Evolutionary conservation across 2,329 filamentous ascomycete species (phyloP).

Genomic region (Talaromyces sp.): DNA sequence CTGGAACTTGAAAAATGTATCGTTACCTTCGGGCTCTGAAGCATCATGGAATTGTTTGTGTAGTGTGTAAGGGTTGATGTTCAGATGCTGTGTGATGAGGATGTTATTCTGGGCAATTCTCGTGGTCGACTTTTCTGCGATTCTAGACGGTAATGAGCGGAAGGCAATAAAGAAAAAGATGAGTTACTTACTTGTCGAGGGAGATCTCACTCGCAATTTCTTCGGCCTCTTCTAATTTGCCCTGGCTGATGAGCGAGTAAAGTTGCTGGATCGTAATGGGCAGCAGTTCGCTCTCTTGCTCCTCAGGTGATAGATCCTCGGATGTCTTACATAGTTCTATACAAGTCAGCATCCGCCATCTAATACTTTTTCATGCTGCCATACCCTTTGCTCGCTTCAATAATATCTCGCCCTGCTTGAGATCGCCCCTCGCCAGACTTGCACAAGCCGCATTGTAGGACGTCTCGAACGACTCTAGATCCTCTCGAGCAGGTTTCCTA

Average conservation of each 20-base stretch:
- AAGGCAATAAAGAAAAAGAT: neutral
- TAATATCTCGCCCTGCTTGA: slow-evolving; percentile 57
- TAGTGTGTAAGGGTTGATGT: slow-evolving; percentile 56
- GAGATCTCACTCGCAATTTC: slow-evolving; percentile 51
- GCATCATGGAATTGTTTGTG: slow-evolving; percentile 56
- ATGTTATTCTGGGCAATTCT: slow-evolving; percentile 61
- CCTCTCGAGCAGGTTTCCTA: slow-evolving; percentile 55
- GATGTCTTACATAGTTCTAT: slow-evolving; percentile 57
- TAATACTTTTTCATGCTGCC: neutral
- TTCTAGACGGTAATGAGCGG: slow-evolving; percentile 35
- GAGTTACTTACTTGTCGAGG: slow-evolving; percentile 47
- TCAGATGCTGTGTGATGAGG: slow-evolving; percentile 46
- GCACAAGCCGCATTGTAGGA: slow-evolving; percentile 64
- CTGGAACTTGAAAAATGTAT: slow-evolving; percentile 60
- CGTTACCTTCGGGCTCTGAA: slow-evolving; percentile 46
- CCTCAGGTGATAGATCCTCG: slow-evolving; percentile 58
- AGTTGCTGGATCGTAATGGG: slow-evolving; percentile 61
- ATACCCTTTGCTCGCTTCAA: slow-evolving; percentile 57
- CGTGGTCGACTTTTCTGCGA: slow-evolving; percentile 57
- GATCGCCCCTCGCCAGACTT: slow-evolving; percentile 59
- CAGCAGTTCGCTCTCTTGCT: slow-evolving; percentile 58
- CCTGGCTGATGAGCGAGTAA: slow-evolving; percentile 56
- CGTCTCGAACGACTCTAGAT: slow-evolving; percentile 62
- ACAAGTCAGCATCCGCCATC: neutral
- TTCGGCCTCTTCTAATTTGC: slow-evolving; percentile 56